A percentile compares a stretch with the other conserved stretches of the same genome.
These are phyloP conservation scores for Vitellaria paradoxa DNA, from an alignment of 179 eudicot genomes.

Conservation along the genomic window DNA sequence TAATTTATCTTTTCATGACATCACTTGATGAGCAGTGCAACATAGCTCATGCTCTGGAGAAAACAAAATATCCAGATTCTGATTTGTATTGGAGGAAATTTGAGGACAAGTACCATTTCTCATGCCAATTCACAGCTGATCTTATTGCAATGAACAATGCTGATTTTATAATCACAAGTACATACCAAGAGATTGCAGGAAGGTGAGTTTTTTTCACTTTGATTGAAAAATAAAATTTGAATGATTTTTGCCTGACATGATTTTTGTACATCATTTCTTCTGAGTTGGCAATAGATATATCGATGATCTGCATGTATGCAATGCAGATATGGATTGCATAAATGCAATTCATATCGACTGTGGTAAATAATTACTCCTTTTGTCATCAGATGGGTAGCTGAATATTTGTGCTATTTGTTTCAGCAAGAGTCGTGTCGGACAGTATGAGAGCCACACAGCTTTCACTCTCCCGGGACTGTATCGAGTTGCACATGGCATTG, in stretches of 20 bases:
- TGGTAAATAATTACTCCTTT: too few relatives aligned
- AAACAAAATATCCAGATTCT: slow-evolving; percentile 64
- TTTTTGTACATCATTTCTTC: neutral
- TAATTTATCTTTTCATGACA: neutral
- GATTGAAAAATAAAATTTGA: neutral
- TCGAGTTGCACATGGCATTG: slow-evolving; percentile 37
- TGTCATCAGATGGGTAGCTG: too few relatives aligned
- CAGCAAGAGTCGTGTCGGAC: slow-evolving; percentile 36
- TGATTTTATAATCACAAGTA: slow-evolving; percentile 60
- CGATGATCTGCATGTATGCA: neutral
- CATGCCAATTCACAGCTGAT: slow-evolving; percentile 61
- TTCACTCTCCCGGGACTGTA: slow-evolving; percentile 40
- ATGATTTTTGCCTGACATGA: neutral
- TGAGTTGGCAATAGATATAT: neutral
- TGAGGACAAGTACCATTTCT: slow-evolving; percentile 59
- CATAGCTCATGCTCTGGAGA: slow-evolving; percentile 62
- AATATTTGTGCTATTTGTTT: neutral
- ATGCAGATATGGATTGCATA: neutral
- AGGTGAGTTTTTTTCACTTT: slow-evolving; percentile 25
- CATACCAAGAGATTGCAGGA: slow-evolving; percentile 67
- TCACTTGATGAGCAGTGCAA: slow-evolving; percentile 36
- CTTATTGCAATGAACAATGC: slow-evolving; percentile 55
- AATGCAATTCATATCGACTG: too few relatives aligned
- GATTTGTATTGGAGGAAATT: slow-evolving; percentile 53
- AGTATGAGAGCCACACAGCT: slow-evolving; percentile 36